Evolutionary conservation across 805 yeast species (phyloP).

Genomic region (Saccharomycopsis sp.): DNA sequence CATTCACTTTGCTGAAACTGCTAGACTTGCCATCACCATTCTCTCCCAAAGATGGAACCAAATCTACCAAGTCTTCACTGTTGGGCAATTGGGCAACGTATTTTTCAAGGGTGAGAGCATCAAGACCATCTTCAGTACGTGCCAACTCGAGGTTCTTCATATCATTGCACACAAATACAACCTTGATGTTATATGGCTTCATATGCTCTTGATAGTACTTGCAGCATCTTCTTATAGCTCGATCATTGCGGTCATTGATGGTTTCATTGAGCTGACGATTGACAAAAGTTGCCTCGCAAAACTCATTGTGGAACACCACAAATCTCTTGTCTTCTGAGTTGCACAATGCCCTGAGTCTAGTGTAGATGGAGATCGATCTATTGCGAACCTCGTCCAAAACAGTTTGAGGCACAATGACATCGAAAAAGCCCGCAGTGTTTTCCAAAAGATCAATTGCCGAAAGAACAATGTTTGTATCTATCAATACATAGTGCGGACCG

Average conservation of each 20-base stretch:
- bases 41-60: slow-evolving; percentile 61
- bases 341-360: slow-evolving; percentile 68
- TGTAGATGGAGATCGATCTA: slow-evolving; percentile 78
- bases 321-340: slow-evolving; percentile 72
- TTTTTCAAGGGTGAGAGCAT: slow-evolving; percentile 43
- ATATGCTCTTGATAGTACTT: slow-evolving; percentile 69
- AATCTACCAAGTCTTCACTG: slow-evolving; percentile 65
- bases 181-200: slow-evolving; percentile 32
- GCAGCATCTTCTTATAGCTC: slow-evolving; percentile 74
- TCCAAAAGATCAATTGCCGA: slow-evolving; percentile 88
- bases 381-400: slow-evolving; percentile 90
- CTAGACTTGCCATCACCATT: slow-evolving; percentile 33
- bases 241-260: slow-evolving; percentile 83
- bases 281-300: slow-evolving; percentile 60
- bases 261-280: slow-evolving; percentile 56
- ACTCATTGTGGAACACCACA: slow-evolving; percentile 90
- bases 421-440: slow-evolving; percentile 64
- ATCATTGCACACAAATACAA: slow-evolving; percentile 71
- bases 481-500: slow-evolving; percentile 70
- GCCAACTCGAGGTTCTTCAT: slow-evolving; percentile 55
- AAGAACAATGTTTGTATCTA: slow-evolving; percentile 83
- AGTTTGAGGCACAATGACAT: slow-evolving; percentile 91
- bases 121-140: slow-evolving; percentile 38
- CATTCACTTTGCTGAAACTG: slow-evolving; percentile 26
- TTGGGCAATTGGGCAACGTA: slow-evolving; percentile 66